Evolutionary conservation across 1,284 basidiomycete species (phyloP).

Genomic region (Heimioporus punctisporus): DNA sequence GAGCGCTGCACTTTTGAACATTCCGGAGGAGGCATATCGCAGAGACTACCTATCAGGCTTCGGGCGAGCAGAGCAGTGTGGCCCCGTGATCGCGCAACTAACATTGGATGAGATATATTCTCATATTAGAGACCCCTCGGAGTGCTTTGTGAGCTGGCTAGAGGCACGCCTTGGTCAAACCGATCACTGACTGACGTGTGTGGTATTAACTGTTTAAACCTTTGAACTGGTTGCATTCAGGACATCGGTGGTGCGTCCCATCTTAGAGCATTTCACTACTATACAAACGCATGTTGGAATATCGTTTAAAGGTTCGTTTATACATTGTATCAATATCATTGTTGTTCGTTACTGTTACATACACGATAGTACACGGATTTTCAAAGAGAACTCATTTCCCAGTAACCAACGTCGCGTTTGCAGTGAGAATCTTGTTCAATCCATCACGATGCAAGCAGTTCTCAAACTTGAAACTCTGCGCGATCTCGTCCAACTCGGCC

Average conservation of each 20-base stretch:
- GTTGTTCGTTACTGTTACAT: too few species aligned
- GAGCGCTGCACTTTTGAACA: conserved; percentile 55
- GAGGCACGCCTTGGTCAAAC: conserved; percentile 43
- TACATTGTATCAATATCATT: too few species aligned
- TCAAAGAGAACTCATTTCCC: conserved; percentile 1
- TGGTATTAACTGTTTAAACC: too few species aligned
- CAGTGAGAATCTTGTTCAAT: conserved; percentile 49
- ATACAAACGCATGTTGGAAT: too few species aligned
- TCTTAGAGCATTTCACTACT: too few species aligned
- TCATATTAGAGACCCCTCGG: conserved; percentile 28
- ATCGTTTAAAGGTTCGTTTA: too few species aligned
- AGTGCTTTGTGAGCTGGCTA: conserved; percentile 46
- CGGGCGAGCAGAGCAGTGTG: conserved; percentile 75
- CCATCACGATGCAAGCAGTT: conserved; percentile 53
- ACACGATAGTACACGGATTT: too few species aligned
- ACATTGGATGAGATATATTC: conserved; percentile 50
- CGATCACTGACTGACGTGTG: conserved; percentile 30
- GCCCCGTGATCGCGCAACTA: conserved; percentile 54
- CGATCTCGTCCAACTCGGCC: conserved; percentile 60
- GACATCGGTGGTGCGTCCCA: too few species aligned
- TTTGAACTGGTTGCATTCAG: too few species aligned
- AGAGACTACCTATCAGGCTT: conserved; percentile 71
- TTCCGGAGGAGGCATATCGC: conserved; percentile 65
- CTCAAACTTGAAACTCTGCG: conserved; percentile 62
- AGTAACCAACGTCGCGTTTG: conserved; percentile 27